Conservation (phyloP, 23 red algal genomes). For the Pyropia haitanensis region DNA sequence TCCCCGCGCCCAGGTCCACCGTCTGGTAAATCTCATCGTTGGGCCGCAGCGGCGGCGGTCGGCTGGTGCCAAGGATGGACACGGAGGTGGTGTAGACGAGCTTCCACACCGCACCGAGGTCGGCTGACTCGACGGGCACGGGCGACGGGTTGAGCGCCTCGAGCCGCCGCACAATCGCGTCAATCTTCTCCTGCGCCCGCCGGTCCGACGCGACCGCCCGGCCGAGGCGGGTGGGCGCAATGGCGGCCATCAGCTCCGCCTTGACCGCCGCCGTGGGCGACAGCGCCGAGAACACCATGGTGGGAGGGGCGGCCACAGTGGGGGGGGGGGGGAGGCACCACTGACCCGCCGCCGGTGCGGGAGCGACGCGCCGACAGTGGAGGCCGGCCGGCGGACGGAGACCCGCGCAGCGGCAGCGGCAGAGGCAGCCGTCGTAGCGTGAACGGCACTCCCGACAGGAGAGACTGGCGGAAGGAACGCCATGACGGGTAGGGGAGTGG, state of each 20-base stretch:
- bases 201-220: constrained; percentile 21
- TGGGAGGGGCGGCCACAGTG: no score
- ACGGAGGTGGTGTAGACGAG: constrained; percentile 80
- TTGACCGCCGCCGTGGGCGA: constrained; percentile 18
- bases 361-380: no score
- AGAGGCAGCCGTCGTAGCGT: no score
- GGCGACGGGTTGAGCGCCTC: constrained; percentile 31
- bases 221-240: constrained; percentile 33
- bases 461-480: no score
- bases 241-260: constrained; percentile 18
- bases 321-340: no score
- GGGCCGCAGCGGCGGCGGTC: constrained; percentile 38
- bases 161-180: constrained; percentile 25
- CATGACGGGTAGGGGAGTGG: no score
- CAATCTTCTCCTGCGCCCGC: constrained; percentile 22
- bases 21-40: constrained; percentile 49
- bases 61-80: constrained; percentile 35
- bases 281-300: no score
- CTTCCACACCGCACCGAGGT: constrained; percentile 51
- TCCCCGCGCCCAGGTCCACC: constrained; percentile 24
- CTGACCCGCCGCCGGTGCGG: no score
- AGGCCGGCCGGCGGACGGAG: no score
- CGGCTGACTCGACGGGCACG: constrained; percentile 31
- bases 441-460: no score
- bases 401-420: no score